Conservation (phyloP, 2,329 filamentous ascomycete species). For the Claviceps sp. region DNA sequence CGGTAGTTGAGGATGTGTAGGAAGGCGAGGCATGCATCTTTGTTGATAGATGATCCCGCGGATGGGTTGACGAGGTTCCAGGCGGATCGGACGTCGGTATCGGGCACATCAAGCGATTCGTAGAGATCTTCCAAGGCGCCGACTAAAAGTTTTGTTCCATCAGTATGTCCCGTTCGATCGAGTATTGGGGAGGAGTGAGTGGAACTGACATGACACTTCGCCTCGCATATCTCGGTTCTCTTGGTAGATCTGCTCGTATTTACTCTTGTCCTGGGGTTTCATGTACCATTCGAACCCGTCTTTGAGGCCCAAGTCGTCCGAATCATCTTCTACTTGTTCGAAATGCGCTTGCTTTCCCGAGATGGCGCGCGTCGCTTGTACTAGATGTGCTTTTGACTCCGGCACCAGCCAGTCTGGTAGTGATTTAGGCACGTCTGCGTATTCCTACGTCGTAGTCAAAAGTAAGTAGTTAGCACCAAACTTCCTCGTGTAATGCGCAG, state of each 20-base stretch:
- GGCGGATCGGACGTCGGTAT: slow-evolving; percentile 73
- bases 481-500: background rate
- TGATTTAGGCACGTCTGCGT: slow-evolving; percentile 68
- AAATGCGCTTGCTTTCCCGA: slow-evolving; percentile 70
- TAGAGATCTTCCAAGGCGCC: slow-evolving; percentile 71
- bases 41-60: slow-evolving; percentile 69
- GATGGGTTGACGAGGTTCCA: slow-evolving; percentile 98
- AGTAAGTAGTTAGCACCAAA: too few relatives aligned
- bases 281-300: slow-evolving; percentile 99
- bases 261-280: slow-evolving; percentile 76
- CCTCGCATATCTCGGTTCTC: slow-evolving; percentile 81
- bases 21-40: slow-evolving; percentile 89
- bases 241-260: slow-evolving; percentile 95
- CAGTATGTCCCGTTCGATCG: background rate
- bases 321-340: slow-evolving; percentile 71
- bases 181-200: too few relatives aligned
- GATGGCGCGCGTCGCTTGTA: slow-evolving; percentile 70
- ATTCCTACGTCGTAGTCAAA: slow-evolving; percentile 46
- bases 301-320: slow-evolving; percentile 72
- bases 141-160: slow-evolving; percentile 34
- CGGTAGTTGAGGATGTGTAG: slow-evolving; percentile 93
- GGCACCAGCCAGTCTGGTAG: slow-evolving; percentile 95
- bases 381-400: slow-evolving; percentile 83
- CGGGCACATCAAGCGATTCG: slow-evolving; percentile 59
- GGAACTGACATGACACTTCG: slow-evolving; percentile 57